phyloP scores from a whole-genome alignment of 192 early-diverging fungal species.

The Entrophospora sp. region DNA sequence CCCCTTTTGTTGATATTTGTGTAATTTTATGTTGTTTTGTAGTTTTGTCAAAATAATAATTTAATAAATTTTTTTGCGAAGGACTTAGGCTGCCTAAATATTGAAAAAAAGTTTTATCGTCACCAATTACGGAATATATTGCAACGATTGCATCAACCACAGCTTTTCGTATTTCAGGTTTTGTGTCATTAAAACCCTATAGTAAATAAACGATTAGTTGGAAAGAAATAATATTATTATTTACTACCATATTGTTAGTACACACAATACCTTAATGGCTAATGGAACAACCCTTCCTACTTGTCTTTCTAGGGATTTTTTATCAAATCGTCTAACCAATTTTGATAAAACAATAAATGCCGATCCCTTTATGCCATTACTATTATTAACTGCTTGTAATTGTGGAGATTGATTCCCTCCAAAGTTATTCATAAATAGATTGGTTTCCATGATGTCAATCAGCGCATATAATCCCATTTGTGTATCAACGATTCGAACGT shows the following conservation, averaged over 20 bases:
- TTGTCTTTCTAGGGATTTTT: slow-evolving; percentile 16
- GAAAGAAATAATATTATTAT: too few species aligned
- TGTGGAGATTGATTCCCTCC: not conserved
- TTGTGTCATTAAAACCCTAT: slow-evolving; percentile 15
- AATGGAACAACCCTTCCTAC: slow-evolving; percentile 13
- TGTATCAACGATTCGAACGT: slow-evolving; percentile 1
- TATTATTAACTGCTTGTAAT: too few species aligned
- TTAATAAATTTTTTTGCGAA: not conserved
- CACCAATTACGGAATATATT: slow-evolving; percentile 13
- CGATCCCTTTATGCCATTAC: not conserved
- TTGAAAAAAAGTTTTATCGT: slow-evolving; percentile 13
- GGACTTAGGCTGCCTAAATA: slow-evolving; percentile 7
- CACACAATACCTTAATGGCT: slow-evolving; percentile 9
- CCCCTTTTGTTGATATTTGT: too few species aligned
- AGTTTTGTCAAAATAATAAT: slow-evolving; percentile 18
- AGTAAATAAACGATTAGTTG: too few species aligned
- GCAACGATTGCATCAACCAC: slow-evolving; percentile 16
- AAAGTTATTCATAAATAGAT: not conserved
- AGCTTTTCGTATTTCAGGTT: slow-evolving; percentile 14
- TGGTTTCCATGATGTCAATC: slow-evolving; percentile 19
- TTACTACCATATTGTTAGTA: too few species aligned
- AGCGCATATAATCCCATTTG: slow-evolving; percentile 9
- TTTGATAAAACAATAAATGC: slow-evolving; percentile 8
- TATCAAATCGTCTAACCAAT: slow-evolving; percentile 18
- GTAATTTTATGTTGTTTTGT: not conserved